A percentile compares a stretch with the other conserved stretches of the same genome.
Conservation (phyloP, 2,329 filamentous ascomycete genomes). For the Colletotrichum agaves region DNA sequence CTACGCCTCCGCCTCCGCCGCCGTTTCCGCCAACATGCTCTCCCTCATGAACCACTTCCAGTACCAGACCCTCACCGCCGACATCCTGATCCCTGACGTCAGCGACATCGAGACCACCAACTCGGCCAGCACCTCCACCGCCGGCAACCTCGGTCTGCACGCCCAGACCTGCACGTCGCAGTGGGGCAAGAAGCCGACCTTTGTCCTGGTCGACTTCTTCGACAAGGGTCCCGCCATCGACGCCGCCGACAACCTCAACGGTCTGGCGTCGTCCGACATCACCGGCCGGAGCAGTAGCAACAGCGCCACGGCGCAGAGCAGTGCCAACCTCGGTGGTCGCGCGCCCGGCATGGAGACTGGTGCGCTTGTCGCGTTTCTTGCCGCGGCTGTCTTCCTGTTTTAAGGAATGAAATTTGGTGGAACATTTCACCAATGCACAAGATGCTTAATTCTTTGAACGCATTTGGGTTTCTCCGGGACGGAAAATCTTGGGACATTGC, state of each 20-base stretch:
- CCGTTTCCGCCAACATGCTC: conserved; percentile 68
- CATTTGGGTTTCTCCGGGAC: background rate
- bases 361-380: conserved; percentile 57
- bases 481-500: background rate
- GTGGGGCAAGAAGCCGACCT: conserved; percentile 75
- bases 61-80: conserved; percentile 64
- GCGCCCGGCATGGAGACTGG: conserved; percentile 45
- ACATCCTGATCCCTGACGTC: conserved; percentile 71
- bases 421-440: no score
- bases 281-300: conserved; percentile 48
- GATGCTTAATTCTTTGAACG: background rate
- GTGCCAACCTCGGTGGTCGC: conserved; percentile 29
- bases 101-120: conserved; percentile 73
- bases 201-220: conserved; percentile 84
- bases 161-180: conserved; percentile 63
- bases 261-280: conserved; percentile 49
- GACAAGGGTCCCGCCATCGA: conserved; percentile 76
- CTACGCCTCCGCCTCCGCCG: conserved; percentile 60
- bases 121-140: conserved; percentile 61
- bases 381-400: conserved; percentile 52
- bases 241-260: conserved; percentile 76
- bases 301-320: conserved; percentile 36
- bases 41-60: conserved; percentile 86
- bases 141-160: conserved; percentile 66
- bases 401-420: conserved; percentile 35